Evolutionary conservation across 176 grass and related monocot genomes (phyloP).

Genomic region (Cenchrus fungigraminus): DNA sequence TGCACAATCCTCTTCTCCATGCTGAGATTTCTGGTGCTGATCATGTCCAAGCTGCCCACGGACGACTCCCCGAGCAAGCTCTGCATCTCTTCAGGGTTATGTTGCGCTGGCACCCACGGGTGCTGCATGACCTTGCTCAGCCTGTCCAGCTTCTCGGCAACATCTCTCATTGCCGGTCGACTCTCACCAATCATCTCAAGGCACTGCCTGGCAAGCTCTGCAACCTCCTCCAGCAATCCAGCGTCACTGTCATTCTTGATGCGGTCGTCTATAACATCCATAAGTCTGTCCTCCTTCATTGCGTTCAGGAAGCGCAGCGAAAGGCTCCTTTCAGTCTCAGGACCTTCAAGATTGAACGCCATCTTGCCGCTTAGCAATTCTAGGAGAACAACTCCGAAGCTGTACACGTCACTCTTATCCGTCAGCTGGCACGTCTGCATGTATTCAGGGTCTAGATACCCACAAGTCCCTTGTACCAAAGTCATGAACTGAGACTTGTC

Average conservation of each 20-base stretch:
- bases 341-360: conserved; percentile 32
- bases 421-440: conserved; percentile 27
- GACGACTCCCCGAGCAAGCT: conserved; percentile 11
- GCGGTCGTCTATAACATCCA: conserved; percentile 27
- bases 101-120: conserved; percentile 16
- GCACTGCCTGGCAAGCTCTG: conserved; percentile 35
- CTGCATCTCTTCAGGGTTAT: conserved; percentile 28
- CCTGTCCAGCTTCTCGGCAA: conserved; percentile 38
- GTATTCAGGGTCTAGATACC: conserved; percentile 47
- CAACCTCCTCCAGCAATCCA: conserved; percentile 11
- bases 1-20: too few species aligned
- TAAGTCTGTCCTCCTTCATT: conserved; percentile 29
- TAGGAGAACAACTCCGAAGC: conserved; percentile 43
- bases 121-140: conserved; percentile 36
- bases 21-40: too few species aligned
- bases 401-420: conserved; percentile 47
- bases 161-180: conserved; percentile 44
- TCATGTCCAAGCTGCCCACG: too few species aligned
- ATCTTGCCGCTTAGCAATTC: conserved; percentile 34
- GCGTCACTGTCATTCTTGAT: neutral
- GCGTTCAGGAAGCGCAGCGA: conserved; percentile 26
- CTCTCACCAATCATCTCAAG: conserved; percentile 23
- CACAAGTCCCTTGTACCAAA: conserved; percentile 47
- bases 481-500: conserved; percentile 38
- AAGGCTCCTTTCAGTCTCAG: conserved; percentile 31